Evolutionary conservation across 805 yeast species (phyloP), one percentile per base, ranked within the genome.

Genomic region (Candida jianshihensis): DNA sequence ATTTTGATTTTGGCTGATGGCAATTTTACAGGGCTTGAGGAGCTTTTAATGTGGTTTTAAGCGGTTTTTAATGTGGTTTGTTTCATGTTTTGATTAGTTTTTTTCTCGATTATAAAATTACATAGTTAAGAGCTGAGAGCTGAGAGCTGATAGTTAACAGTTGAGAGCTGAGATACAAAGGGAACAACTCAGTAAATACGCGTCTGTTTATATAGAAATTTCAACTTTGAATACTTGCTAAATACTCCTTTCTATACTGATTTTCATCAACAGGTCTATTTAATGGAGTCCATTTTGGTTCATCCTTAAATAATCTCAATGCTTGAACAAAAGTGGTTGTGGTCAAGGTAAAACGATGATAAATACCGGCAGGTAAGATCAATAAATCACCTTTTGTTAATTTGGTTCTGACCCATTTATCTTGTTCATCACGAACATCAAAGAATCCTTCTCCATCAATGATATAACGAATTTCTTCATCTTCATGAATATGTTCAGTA

Each of bases 211-310:
- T n/a, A n/a, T 29, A 5, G 8, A 14, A 12, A 7, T n/a, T 14
- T 10, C 15, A 6, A 22, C 9, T 19, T 15, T 29, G 25, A 14
- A 42, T 42, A 15, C 33, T 36, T 14, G 56, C 43, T 27, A 77
- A 37, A 46, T 80, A 80, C 32, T 67, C 63, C 33, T 53, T 43
- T 38, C 85, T 66, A 38, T 59, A 61, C 12, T 50, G 37, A 44
- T 74, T 71, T 6, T 56, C 53, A 38, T 75, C 81, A 6, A 67
- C 72, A 0, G 85, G 84, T 41, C 94, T 73, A 53, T 76, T 74
- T 51, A 84, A 72, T 8, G 96, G 95, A 25, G 81, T 75, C 98
- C 98, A 90, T 57, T 88, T 90, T 19, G 97, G 97, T 63, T 89
- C 96, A 49, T 87, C 96, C 58, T 87, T 77, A 66, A 90, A 90